Base-by-base conservation (phyloP, 352 stramenopile genomes). In the Phytophthora sojae region DNA sequence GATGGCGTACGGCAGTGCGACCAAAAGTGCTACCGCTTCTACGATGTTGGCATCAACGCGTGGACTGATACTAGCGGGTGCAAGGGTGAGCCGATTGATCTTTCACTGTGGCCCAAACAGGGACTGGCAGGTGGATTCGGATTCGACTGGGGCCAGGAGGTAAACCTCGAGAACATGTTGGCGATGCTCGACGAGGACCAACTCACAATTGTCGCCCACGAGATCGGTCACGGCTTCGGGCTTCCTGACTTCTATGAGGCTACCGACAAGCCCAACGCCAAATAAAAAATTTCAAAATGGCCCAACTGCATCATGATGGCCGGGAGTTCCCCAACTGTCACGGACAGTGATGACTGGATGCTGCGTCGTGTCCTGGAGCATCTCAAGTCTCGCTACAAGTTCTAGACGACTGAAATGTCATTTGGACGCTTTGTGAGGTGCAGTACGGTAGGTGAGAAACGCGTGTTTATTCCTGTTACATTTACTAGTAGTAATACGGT, bases 1-100 rank as follows among this genome's bases (percentile, higher is more conserved):
- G 67, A 68, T 8, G 72, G 72, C 6, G 60, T 79, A 11, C 67
- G 67, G 1, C 62, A 61, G 64, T 79, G 67, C 21, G 58, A 62
- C 4, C 54, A 76, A 4, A 55, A 32, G 6, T 79, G 72, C 62
- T 79, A 76, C 58, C 71, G 71, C 39, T 64, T 79, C 70, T 64
- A 50, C 39, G 64, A 70, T 57, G 64, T 69, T 11, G 73, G 47
- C n/a, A 49, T 26, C 3, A 59, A 29, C 30, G 8, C 8, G 3
- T 61, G 54, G n/a, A 19, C 32, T 6, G 71, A 78, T 47, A 78
- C 65, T 6, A 74, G 56, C 26, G 32, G 45, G 8, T 77, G 64
- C 60, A 70, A 61, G 8, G 70, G 70, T 30, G 66, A 66, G 30
- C 60, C 60, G 15, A 74, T 77, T 51, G 65, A 74, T 30, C 62